Evolutionary conservation across 2,329 filamentous ascomycete genomes (phyloP).

Genomic region (Cercospora sp.): DNA sequence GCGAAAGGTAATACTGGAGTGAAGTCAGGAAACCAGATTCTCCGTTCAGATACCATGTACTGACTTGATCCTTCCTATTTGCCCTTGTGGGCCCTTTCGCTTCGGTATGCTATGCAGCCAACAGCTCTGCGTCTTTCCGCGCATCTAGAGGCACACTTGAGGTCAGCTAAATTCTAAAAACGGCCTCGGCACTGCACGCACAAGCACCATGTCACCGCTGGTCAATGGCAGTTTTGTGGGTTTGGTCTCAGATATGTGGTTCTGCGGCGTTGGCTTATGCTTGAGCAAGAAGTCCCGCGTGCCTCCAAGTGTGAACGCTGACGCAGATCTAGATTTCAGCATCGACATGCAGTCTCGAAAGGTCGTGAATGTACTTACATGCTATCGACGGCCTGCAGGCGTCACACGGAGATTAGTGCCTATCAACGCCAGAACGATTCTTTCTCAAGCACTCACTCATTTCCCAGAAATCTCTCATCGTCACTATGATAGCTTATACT

Average conservation of each 20-base stretch:
- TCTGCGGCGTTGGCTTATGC: slow-evolving; percentile 62
- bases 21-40: background rate
- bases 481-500: slow-evolving; percentile 80
- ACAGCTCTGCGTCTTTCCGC: slow-evolving; percentile 69
- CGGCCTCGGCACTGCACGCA: background rate
- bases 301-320: slow-evolving; percentile 74
- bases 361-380: background rate
- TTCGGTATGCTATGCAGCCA: slow-evolving; percentile 82
- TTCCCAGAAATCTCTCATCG: slow-evolving; percentile 74
- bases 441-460: slow-evolving; percentile 38
- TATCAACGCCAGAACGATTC: background rate
- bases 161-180: background rate
- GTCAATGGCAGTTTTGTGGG: slow-evolving; percentile 57
- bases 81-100: slow-evolving; percentile 62
- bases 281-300: slow-evolving; percentile 76
- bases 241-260: slow-evolving; percentile 41
- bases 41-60: background rate
- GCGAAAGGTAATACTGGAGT: slow-evolving; percentile 67
- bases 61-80: slow-evolving; percentile 62
- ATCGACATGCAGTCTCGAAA: background rate
- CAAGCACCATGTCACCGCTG: slow-evolving; percentile 73
- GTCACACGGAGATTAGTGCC: background rate
- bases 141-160: slow-evolving; percentile 53
- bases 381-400: background rate
- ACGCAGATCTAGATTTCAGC: slow-evolving; percentile 54